Percentiles rank a stretch among this genome's conserved stretches.
Conservation (phyloP, 495 filamentous ascomycete species). For the Friedmanniomyces simplex region DNA sequence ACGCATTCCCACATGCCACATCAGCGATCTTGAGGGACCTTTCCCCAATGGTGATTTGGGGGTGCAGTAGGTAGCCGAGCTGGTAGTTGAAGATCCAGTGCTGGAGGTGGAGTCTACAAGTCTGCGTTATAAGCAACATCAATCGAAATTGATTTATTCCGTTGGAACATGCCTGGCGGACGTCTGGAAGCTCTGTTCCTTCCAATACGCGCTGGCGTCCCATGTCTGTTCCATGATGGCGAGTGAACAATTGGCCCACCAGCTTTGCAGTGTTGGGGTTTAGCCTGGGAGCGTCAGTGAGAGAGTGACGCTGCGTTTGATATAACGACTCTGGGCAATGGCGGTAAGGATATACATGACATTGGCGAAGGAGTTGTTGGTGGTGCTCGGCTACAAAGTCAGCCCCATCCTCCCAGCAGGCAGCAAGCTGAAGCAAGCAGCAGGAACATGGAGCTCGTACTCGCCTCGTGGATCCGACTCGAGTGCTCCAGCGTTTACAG, state of each 20-base stretch:
- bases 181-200: constrained; percentile 6
- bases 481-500: too few relatives aligned
- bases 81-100: constrained; percentile 15
- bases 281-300: too few relatives aligned
- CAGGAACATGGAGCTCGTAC: too few relatives aligned
- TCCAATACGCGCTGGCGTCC: not conserved
- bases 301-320: too few relatives aligned
- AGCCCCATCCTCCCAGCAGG: too few relatives aligned
- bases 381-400: not conserved
- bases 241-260: not conserved
- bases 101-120: constrained; percentile 7
- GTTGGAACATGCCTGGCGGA: not conserved
- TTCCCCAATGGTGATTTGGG: not conserved
- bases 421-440: too few relatives aligned
- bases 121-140: not conserved
- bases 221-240: not conserved
- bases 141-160: too few relatives aligned
- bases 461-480: too few relatives aligned
- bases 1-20: constrained; percentile 12
- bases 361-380: not conserved
- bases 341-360: too few relatives aligned
- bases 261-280: too few relatives aligned
- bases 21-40: constrained; percentile 9
- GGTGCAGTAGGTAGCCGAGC: constrained; percentile 9
- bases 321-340: too few relatives aligned